Base-by-base conservation (phyloP, 208 protist genomes). In the Porcisia hertigi region DNA sequence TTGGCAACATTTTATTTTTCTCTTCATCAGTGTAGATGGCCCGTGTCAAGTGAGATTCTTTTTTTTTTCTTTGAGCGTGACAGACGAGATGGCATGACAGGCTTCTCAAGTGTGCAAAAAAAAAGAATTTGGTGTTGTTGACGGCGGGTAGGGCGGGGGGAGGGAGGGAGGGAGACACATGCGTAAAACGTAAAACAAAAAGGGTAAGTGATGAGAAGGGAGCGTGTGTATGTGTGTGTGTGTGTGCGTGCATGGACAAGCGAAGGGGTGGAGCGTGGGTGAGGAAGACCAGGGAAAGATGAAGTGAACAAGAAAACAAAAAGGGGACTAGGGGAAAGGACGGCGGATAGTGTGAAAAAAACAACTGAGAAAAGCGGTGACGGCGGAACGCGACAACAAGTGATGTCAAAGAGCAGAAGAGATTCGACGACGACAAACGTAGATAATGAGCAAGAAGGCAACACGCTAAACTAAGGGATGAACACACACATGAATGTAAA, bases 291-390 rank as follows among this genome's bases (percentile, higher is more conserved):
- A 72, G 47, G 55, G 7, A 30, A 52, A 80, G 55, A 83, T 62
- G 69, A 41, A 45, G 14, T 63, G 30, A 66, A 71, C 49, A 59
- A 66, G 30, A 57, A 69, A 66, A 69, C 45, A 49, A n/a, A 80
- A 49, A 69, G 5, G 41, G 69, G 75, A 18, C 20, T 75, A 39
- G 62, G 12, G 64, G 52, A n/a, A 71, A 73, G n/a, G 30, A 34
- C 41, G 57, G 18, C 30, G 69, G 18, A 69, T 47, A 82, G 54
- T 64, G 39, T 25, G 53, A 77, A 71, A 77, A n/a, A 75, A 55
- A 62, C 30, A 71, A 12, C 45, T 47, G 64, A 71, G 66, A 57
- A 54, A 63, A 43, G 70, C 70, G 54, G 20, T 52, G 55, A 64
- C 34, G 66, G 20, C 45, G 58, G 53, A 67, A 59, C 25, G 57